Percentiles rank a stretch among this genome's conserved stretches.
Evolutionary conservation across 208 protist species (phyloP).

Genomic region (Leishmania tropica): DNA sequence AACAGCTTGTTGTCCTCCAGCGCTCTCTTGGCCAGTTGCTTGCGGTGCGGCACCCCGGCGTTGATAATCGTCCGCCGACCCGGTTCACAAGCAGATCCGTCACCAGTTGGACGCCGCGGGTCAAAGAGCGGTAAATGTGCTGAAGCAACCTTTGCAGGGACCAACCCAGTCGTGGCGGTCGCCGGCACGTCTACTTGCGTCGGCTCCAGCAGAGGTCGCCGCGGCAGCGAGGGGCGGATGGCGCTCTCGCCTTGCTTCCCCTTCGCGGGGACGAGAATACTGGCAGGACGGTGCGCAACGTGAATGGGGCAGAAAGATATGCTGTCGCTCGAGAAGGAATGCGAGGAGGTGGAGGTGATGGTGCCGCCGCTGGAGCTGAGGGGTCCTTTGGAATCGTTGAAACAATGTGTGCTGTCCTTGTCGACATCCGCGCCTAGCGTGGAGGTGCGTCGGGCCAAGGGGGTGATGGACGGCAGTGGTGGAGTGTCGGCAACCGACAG

Average conservation of each 20-base stretch:
- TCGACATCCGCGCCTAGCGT: neutral
- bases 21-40: slow-evolving; percentile 72
- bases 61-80: slow-evolving; percentile 40
- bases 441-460: neutral
- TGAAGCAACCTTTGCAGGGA: neutral
- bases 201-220: slow-evolving; percentile 11
- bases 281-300: slow-evolving; percentile 11
- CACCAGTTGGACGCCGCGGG: neutral
- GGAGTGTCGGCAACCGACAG: neutral
- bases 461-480: slow-evolving; percentile 13
- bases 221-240: neutral
- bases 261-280: slow-evolving; percentile 16
- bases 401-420: neutral
- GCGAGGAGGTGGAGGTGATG: neutral
- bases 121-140: neutral
- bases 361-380: slow-evolving; percentile 19
- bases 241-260: neutral
- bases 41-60: slow-evolving; percentile 37
- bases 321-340: slow-evolving; percentile 12
- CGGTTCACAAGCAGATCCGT: neutral
- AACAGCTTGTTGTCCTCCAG: slow-evolving; percentile 80
- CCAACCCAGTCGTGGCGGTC: neutral
- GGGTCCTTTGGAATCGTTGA: neutral
- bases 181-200: slow-evolving; percentile 4
- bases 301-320: slow-evolving; percentile 20